phyloP scores from a whole-genome alignment of 106 monocot genomes.

The Iris macrosiphon region DNA sequence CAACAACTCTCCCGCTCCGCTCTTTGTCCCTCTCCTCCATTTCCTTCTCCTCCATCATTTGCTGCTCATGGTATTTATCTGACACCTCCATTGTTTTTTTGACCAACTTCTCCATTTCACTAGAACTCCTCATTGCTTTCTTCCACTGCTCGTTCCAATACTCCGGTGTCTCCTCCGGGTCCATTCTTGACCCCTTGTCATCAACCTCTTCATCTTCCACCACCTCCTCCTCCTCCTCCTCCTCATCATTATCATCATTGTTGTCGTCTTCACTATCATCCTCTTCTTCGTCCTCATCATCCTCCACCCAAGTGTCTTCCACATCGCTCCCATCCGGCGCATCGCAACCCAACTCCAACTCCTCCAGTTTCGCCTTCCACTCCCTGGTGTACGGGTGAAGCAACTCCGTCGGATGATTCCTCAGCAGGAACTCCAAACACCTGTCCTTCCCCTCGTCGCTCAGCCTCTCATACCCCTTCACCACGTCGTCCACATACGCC shows the following conservation, averaged over 20 bases:
- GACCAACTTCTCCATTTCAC: constrained; percentile 77
- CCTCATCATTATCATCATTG: constrained; percentile 15
- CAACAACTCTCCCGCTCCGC: neutral
- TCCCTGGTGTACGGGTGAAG: constrained; percentile 92
- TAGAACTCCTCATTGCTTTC: constrained; percentile 56
- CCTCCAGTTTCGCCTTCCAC: constrained; percentile 96
- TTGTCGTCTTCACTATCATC: constrained; percentile 42
- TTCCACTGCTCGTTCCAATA: constrained; percentile 83
- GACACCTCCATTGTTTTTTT: constrained; percentile 60
- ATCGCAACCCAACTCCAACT: constrained; percentile 86
- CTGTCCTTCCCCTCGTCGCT: constrained; percentile 59
- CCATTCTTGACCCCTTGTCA: constrained; percentile 4
- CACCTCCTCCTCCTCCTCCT: constrained; percentile 15
- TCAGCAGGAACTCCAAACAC: constrained; percentile 81
- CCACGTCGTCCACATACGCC: constrained; percentile 93
- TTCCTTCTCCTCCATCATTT: constrained; percentile 29
- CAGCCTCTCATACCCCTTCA: constrained; percentile 56
- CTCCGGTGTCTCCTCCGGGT: constrained; percentile 58
- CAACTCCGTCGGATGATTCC: constrained; percentile 80
- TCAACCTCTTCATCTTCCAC: constrained; percentile 31
- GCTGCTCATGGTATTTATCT: constrained; percentile 19
- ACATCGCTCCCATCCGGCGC: constrained; percentile 69
- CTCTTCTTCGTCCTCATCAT: constrained; percentile 29
- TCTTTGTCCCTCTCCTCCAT: constrained; percentile 7
- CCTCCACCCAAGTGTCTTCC: constrained; percentile 19